Evolutionary conservation across 2,329 filamentous ascomycete genomes (phyloP).

Genomic region (Teratosphaeria zuluensis): DNA sequence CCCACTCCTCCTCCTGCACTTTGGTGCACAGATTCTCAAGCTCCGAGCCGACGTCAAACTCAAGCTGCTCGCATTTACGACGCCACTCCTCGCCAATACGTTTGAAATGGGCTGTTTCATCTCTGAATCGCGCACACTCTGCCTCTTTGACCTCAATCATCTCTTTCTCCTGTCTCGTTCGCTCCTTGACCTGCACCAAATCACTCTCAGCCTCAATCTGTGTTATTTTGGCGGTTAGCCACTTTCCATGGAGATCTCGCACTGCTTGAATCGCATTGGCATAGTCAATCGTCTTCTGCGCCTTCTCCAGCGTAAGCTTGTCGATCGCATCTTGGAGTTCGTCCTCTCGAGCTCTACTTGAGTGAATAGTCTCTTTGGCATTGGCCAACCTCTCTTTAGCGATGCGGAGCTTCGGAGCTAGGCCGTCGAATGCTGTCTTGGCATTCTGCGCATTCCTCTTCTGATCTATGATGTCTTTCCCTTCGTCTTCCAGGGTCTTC

Average conservation of each 20-base stretch:
- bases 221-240: slow-evolving; percentile 57
- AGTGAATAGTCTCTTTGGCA: slow-evolving; percentile 30
- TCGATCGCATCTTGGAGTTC: slow-evolving; percentile 37
- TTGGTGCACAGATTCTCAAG: slow-evolving; percentile 11
- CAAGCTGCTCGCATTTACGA: slow-evolving; percentile 10
- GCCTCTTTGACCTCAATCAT: slow-evolving; percentile 40
- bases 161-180: slow-evolving; percentile 51
- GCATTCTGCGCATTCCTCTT: slow-evolving; percentile 58
- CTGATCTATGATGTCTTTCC: slow-evolving; percentile 50
- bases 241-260: slow-evolving; percentile 49
- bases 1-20: slow-evolving; percentile 28
- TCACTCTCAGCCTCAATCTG: slow-evolving; percentile 76
- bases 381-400: slow-evolving; percentile 38
- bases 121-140: slow-evolving; percentile 26
- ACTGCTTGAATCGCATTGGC: slow-evolving; percentile 54
- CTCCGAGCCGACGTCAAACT: slow-evolving; percentile 14
- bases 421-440: slow-evolving; percentile 51
- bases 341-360: slow-evolving; percentile 39
- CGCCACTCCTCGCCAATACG: neutral
- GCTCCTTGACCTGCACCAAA: slow-evolving; percentile 54
- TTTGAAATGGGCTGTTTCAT: slow-evolving; percentile 16
- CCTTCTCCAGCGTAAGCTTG: slow-evolving; percentile 22
- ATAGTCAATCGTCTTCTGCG: slow-evolving; percentile 41
- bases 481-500: slow-evolving; percentile 14
- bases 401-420: slow-evolving; percentile 62